phyloP scores from a whole-genome alignment of 768 basidiomycete genomes.

The Lyophyllum decastes region DNA sequence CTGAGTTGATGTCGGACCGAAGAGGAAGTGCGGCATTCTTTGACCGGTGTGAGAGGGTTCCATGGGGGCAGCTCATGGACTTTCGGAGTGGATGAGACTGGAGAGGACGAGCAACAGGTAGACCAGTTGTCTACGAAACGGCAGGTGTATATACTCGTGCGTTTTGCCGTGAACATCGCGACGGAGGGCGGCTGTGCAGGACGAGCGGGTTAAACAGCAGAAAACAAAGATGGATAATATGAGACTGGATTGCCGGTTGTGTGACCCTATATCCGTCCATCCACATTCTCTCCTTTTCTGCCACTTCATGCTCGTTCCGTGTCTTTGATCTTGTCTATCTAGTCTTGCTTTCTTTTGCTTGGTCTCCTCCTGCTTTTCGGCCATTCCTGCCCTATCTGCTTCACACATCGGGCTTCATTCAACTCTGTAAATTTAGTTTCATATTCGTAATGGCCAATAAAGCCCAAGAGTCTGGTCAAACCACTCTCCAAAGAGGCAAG shows the following conservation, averaged over 20 bases:
- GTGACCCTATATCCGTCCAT: slow-evolving; percentile 5
- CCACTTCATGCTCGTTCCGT: slow-evolving; percentile 26
- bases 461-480: slow-evolving; percentile 36
- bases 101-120: background rate
- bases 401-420: slow-evolving; percentile 19
- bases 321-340: slow-evolving; percentile 24
- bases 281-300: slow-evolving; percentile 16
- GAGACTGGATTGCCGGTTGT: slow-evolving; percentile 14
- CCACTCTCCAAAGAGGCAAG: slow-evolving; percentile 65
- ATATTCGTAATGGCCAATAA: slow-evolving; percentile 53
- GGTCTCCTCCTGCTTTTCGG: slow-evolving; percentile 24
- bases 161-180: background rate
- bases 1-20: slow-evolving; percentile 11
- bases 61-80: background rate
- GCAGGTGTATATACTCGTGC: background rate
- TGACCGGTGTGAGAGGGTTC: slow-evolving; percentile 23
- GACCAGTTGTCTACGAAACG: background rate
- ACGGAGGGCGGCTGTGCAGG: background rate
- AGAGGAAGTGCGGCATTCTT: slow-evolving; percentile 19
- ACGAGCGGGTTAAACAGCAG: background rate
- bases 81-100: background rate
- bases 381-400: slow-evolving; percentile 31
- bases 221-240: slow-evolving; percentile 19
- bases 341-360: slow-evolving; percentile 19
- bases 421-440: slow-evolving; percentile 33